Base-by-base conservation (phyloP, 2,329 filamentous ascomycete genomes). In the Dendryphion nanum region DNA sequence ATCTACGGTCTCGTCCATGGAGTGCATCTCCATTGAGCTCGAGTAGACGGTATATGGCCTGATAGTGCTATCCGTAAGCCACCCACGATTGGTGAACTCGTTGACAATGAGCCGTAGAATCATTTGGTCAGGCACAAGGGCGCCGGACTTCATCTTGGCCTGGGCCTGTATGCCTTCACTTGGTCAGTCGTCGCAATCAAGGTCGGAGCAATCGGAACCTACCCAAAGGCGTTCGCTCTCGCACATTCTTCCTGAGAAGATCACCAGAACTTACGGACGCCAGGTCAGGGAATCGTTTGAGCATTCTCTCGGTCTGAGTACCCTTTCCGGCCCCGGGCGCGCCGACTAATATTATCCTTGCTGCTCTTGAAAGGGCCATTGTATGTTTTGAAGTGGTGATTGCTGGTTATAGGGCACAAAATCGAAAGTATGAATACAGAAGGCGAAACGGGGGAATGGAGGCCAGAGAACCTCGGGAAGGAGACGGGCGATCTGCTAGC, bases 261-360 rank as follows among this genome's bases (percentile, higher is more conserved):
- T 98, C 91, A 44, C 93, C 93, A 4, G 93, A 95, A 68, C 89
- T 95, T 66, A 98, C 91, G 14, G 89, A 84, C 37, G 88, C 85
- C 32, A 98, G 75, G 60, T 96, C 86, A 3, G 90, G 88, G 62
- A 93, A 98, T 51, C 86, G 82, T 53, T 83, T 75, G 52, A 97
- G 82, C 46, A 98, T 75, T 45, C 93, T 82, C 66, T 95, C 87
- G 35, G 88, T 89, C 72, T 98, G 93, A 3, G 93, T 98, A 47
- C 91, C 93, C 68, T 98, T 98, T 47, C 93, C 93, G 40, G 95
- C 93, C 41, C 90, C 90, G n/a, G 93, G 93, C 36, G 91, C 90
- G 55, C 93, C 93, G 55, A 98, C 81, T 51, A 98, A 81, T 61
- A 98, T 97, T 48, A 97, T 84, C 47, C 93, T 86, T 38, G 93